Conservation (phyloP, 352 stramenopile genomes). For the Pythium monospermum region DNA sequence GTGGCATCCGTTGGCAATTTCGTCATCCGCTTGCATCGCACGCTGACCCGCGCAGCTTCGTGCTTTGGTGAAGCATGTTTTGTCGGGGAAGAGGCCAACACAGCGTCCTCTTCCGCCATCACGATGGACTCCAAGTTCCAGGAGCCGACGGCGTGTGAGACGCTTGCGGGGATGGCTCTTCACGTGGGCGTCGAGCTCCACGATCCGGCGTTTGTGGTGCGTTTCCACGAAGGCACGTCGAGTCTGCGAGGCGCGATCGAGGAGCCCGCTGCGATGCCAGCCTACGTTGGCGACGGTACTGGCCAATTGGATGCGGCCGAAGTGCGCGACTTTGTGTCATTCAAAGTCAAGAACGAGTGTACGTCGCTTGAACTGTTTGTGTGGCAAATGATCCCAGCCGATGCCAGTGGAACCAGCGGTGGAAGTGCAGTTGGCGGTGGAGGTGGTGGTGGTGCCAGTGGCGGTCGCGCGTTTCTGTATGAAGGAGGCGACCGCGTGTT, state of each 20-base stretch:
- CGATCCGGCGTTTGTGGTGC: conserved; percentile 46
- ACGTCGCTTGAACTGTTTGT: conserved; percentile 68
- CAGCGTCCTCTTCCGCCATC: neutral
- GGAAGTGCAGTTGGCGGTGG: too few relatives aligned
- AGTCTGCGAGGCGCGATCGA: neutral
- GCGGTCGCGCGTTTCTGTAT: conserved; percentile 26
- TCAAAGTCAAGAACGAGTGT: conserved; percentile 81
- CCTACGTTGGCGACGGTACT: neutral
- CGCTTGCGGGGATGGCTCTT: conserved; percentile 21
- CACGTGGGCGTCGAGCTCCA: conserved; percentile 77
- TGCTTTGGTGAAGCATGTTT: conserved; percentile 20
- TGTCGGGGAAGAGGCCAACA: conserved; percentile 25
- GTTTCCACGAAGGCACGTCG: conserved; percentile 22
- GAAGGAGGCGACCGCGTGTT: conserved; percentile 66
- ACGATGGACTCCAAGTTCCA: conserved; percentile 16
- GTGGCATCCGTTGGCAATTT: conserved; percentile 78
- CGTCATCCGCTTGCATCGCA: conserved; percentile 64
- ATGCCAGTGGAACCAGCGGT: conserved; percentile 25
- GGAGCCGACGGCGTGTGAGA: conserved; percentile 22
- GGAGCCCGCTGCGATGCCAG: neutral
- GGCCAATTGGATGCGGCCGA: conserved; percentile 17
- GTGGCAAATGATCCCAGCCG: conserved; percentile 74
- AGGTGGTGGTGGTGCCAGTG: conserved; percentile 18
- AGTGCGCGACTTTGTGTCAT: conserved; percentile 64
- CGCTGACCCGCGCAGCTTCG: conserved; percentile 30